Evolutionary conservation across 306 rosid genomes (phyloP), one percentile per base, ranked within the genome.

Genomic region (Medicago truncatula): DNA sequence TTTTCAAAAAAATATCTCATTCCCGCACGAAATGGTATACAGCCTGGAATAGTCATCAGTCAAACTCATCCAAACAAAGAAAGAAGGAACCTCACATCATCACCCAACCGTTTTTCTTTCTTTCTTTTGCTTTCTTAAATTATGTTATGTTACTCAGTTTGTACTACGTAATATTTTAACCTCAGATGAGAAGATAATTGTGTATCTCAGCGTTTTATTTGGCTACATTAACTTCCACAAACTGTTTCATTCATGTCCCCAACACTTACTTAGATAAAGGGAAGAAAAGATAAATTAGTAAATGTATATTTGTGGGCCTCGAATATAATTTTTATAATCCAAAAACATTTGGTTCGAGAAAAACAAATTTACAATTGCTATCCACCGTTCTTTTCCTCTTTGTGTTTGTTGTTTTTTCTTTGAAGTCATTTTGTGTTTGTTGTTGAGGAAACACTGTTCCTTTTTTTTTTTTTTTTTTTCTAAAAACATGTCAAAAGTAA

Each of bases 41-140:
- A 59, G 65, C 39, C 65, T 59, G 65, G 6, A 58, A 4, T 56
- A 11, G 38, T 59, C 18, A 7, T 59, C 40, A 59, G 65, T 59
- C 65, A 59, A 59, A 59, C 65, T 25, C 40, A 59, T 15, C 21
- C 3, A 2, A 52, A 3, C 10, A 47, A 13, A 7, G 4, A 47
- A 13, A 7, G 4, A 58, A 58, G 62, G 31, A 59, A 28, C 65
- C 65, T 52, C 58, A 15, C 21, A 58, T 58, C 38, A 59, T 59
- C 65, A 59, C 18, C 39, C 65, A 59, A 59, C 65, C 40, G 38
- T 23, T 58, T 58, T 58, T 21, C 34, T 1, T 21, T 57, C 36
- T 57, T 20, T 57, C n/a, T 57, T 25, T 59, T 18, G 14, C 16
- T 56, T 20, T 16, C 28, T n/a, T n/a, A n/a, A n/a, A n/a, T n/a